These are phyloP conservation scores for Bipolaris cookei DNA, from an alignment of 2,329 filamentous ascomycete species.

Conservation along the genomic window DNA sequence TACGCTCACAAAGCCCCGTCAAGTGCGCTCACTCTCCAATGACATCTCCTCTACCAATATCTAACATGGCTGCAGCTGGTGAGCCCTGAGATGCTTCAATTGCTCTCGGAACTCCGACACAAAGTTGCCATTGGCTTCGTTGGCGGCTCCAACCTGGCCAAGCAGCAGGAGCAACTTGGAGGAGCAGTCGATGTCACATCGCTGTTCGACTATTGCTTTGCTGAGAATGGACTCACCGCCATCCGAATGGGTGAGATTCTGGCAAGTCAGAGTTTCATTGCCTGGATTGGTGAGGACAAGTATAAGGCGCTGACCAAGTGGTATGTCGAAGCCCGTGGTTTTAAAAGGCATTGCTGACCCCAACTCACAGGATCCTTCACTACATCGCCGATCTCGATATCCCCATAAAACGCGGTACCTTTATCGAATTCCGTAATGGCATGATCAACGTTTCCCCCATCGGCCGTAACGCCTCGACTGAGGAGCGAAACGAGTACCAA, in stretches of 20 bases:
- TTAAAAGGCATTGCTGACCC: not conserved
- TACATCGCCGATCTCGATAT: constrained; percentile 85
- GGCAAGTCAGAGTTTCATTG: constrained; percentile 83
- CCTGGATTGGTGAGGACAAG: constrained; percentile 84
- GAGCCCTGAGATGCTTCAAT: constrained; percentile 79
- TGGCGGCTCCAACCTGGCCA: constrained; percentile 86
- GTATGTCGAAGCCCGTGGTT: constrained; percentile 25
- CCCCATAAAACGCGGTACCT: constrained; percentile 82
- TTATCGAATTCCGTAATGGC: constrained; percentile 87
- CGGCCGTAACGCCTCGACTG: constrained; percentile 80
- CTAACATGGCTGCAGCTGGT: constrained; percentile 59
- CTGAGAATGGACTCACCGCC: constrained; percentile 94
- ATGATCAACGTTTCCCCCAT: constrained; percentile 88
- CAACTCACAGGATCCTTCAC: constrained; percentile 63
- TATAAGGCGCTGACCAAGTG: constrained; percentile 80
- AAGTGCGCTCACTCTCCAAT: constrained; percentile 56
- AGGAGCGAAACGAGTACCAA: constrained; percentile 84
- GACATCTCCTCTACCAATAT: not conserved
- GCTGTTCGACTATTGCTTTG: constrained; percentile 97
- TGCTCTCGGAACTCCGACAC: constrained; percentile 80
- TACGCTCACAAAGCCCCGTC: constrained; percentile 83
- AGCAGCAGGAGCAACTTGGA: constrained; percentile 96
- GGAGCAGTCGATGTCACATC: constrained; percentile 70
- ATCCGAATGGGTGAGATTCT: constrained; percentile 81
- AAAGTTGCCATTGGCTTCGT: constrained; percentile 91